Base-by-base conservation (phyloP, 2,329 filamentous ascomycete species). In the Talaromyces pinophilus region DNA sequence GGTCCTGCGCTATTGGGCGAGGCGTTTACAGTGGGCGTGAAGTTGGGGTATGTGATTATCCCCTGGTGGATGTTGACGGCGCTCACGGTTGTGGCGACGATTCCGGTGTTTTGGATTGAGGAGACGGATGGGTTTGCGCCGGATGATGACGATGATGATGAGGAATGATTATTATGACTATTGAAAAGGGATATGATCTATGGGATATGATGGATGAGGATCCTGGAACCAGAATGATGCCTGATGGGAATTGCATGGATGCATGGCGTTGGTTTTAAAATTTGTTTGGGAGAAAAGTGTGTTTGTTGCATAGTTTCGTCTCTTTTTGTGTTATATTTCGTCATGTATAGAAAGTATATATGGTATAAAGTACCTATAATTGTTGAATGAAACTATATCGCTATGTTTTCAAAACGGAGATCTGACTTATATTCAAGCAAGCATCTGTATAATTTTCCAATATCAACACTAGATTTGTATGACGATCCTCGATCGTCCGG, bases 21-120 rank as follows among this genome's bases (percentile, higher is more conserved):
- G 1, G 82, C 88, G 0, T 97, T 97, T 74, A 90, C 88, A 0
- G 87, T 86, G 80, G 94, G 94, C 0, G 87, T 92, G 0, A 86
- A 90, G 72, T 81, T 84, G 35, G 92, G 92, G 0, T 94, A 92
- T 74, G 84, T 95, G 35, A 86, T 96, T 62, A 81, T 91, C 0
- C 90, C 93, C 0, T 97, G 92, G 86, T 96, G 91, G 88, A 82
- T 90, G 3, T 82, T 97, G n/a, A 84, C 87, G 0, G 71, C 80
- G 0, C 81, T 96, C 54, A 85, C 88, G 0, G 68, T 86, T 0
- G 59, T 92, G 1, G 90, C 91, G 19, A 87, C 87, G 0, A 77
- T 96, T 1, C 91, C 92, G 0, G 86, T 90, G 0, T 92, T 88
- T 76, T 90, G 88, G 80, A 85, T 96, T 0, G 84, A 88, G 2